These are phyloP conservation scores for Leccinum sublutescens DNA, from an alignment of 768 basidiomycete genomes.

Conservation along the genomic window DNA sequence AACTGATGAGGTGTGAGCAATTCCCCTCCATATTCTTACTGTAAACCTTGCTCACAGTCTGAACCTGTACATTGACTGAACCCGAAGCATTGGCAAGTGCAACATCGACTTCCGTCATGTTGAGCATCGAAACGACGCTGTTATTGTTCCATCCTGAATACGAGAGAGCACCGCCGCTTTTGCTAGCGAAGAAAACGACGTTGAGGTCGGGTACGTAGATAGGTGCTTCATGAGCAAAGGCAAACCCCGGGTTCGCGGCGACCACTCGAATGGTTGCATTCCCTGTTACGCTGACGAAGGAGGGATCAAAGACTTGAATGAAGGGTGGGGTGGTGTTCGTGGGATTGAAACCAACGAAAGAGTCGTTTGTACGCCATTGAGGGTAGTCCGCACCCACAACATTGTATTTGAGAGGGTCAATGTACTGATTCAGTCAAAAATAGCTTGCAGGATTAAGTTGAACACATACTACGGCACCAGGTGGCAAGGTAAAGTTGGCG, in stretches of 20 bases:
- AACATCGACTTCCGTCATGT: conserved; percentile 50
- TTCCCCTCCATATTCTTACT: background rate
- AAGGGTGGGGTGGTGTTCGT: conserved; percentile 56
- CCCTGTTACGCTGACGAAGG: conserved; percentile 63
- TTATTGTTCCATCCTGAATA: conserved; percentile 63
- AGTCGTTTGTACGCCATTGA: conserved; percentile 36
- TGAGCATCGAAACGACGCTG: conserved; percentile 62
- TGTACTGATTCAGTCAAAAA: conserved; percentile 35
- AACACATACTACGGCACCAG: conserved; percentile 21
- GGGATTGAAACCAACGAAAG: conserved; percentile 54
- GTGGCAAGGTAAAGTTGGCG: conserved; percentile 6
- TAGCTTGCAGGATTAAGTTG: background rate
- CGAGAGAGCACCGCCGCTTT: conserved; percentile 63
- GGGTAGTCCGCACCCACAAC: conserved; percentile 47
- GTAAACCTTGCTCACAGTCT: conserved; percentile 30
- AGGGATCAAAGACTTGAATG: conserved; percentile 53
- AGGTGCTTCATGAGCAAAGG: conserved; percentile 79
- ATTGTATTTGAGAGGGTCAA: conserved; percentile 50
- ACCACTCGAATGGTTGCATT: conserved; percentile 58
- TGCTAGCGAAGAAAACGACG: conserved; percentile 71
- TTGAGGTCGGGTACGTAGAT: conserved; percentile 66
- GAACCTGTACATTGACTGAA: conserved; percentile 49
- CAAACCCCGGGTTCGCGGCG: conserved; percentile 58
- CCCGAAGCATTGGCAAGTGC: conserved; percentile 38
- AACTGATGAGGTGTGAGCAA: conserved; percentile 40